Evolutionary conservation across 2,329 filamentous ascomycete genomes (phyloP).

Genomic region (Exserohilum turcica): DNA sequence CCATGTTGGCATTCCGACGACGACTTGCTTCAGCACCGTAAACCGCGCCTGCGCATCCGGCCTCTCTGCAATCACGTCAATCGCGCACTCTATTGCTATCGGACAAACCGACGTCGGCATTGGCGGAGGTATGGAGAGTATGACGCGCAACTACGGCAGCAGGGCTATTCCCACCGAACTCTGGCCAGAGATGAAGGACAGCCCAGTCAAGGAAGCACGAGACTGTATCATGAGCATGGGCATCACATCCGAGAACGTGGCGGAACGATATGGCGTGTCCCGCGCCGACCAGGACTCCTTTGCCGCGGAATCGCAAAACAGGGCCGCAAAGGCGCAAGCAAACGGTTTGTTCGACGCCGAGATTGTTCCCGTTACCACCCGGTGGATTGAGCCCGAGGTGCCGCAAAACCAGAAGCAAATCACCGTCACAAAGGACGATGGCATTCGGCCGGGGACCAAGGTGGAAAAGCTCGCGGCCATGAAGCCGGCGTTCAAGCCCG

Average conservation of each 20-base stretch:
- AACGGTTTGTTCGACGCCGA: constrained; percentile 75
- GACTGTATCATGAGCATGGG: constrained; percentile 98
- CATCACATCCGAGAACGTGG: constrained; percentile 86
- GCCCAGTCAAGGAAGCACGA: constrained; percentile 67
- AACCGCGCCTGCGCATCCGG: constrained; percentile 86
- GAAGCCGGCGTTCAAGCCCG: constrained; percentile 81
- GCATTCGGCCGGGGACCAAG: constrained; percentile 71
- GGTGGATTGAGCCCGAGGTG: constrained; percentile 66
- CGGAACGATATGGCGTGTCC: constrained; percentile 72
- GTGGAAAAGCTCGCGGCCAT: constrained; percentile 75
- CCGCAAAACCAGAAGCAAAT: constrained; percentile 60
- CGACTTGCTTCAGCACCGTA: constrained; percentile 80
- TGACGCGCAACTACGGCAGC: constrained; percentile 88
- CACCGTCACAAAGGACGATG: constrained; percentile 79
- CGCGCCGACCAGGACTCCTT: constrained; percentile 83
- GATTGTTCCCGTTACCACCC: constrained; percentile 79
- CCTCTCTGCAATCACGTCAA: constrained; percentile 74
- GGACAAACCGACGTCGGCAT: constrained; percentile 76
- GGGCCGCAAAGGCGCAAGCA: constrained; percentile 72
- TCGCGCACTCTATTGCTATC: constrained; percentile 76
- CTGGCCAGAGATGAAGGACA: constrained; percentile 74
- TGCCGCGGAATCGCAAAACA: constrained; percentile 73
- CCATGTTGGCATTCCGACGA: constrained; percentile 75
- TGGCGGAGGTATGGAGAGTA: constrained; percentile 92
- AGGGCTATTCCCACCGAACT: constrained; percentile 82